phyloP scores from a whole-genome alignment of 176 grass and related monocot genomes.

The Poa pratensis region DNA sequence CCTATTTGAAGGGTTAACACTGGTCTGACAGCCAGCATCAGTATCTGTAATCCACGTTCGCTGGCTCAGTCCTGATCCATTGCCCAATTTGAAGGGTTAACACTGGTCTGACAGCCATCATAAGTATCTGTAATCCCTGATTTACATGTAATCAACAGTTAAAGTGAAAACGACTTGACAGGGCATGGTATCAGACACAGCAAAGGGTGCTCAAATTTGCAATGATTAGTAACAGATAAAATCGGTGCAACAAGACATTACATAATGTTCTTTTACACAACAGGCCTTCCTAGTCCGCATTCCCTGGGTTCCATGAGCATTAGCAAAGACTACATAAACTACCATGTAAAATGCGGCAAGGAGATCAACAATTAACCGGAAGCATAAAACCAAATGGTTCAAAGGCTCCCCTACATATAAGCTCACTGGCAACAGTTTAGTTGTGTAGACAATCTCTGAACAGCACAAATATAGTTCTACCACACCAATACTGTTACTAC shows the following conservation, averaged over 20 bases:
- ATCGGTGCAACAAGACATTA: background rate
- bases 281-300: background rate
- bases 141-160: too few species aligned
- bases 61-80: too few species aligned
- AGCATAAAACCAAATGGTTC: slow-evolving; percentile 31
- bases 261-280: background rate
- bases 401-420: slow-evolving; percentile 33
- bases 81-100: too few species aligned
- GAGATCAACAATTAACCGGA: background rate
- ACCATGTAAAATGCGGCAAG: background rate
- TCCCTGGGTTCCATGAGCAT: background rate
- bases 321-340: background rate
- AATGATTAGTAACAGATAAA: background rate
- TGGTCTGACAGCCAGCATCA: too few species aligned
- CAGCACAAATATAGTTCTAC: slow-evolving; percentile 47
- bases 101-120: too few species aligned
- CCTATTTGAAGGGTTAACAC: too few species aligned
- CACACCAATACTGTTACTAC: slow-evolving; percentile 40
- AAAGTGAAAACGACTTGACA: too few species aligned
- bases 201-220: background rate
- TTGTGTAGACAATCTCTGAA: slow-evolving; percentile 34
- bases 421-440: slow-evolving; percentile 27
- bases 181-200: background rate
- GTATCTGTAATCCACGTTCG: too few species aligned
- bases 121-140: too few species aligned